Evolutionary conservation across 306 rosid genomes (phyloP).

Genomic region (Alnus glutinosa): DNA sequence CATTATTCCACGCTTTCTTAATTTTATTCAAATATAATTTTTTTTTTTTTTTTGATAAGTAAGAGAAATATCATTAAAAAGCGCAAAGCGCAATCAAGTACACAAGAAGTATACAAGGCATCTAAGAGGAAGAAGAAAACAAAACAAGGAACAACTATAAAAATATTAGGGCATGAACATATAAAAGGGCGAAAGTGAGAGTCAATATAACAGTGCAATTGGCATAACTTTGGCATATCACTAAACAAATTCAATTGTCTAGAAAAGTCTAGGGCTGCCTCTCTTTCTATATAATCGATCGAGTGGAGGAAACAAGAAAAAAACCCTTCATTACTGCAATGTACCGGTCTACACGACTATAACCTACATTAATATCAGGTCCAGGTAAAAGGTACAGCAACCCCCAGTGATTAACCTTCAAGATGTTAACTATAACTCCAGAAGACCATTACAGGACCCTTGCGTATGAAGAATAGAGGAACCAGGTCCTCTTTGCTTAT

Average conservation of each 20-base stretch:
- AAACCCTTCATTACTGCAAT: neutral
- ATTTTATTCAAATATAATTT: neutral
- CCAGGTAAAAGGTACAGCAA: neutral
- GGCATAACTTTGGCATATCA: neutral
- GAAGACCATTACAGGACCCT: neutral
- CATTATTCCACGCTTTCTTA: neutral
- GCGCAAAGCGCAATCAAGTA: no score
- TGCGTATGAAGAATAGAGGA: neutral
- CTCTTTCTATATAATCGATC: neutral
- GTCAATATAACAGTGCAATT: neutral
- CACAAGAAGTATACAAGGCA: no score
- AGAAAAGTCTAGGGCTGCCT: neutral
- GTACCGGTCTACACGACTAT: neutral
- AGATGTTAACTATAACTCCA: neutral
- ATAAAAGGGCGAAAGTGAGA: neutral
- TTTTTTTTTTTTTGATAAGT: no score
- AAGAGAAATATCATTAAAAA: no score
- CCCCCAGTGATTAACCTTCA: neutral
- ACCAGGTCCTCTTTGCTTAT: neutral
- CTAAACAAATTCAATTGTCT: neutral
- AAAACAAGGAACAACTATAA: neutral
- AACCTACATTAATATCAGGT: neutral
- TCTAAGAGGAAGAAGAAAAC: no score
- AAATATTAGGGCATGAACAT: neutral
- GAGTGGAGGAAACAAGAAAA: neutral